Base-by-base conservation (phyloP, 2,329 filamentous ascomycete genomes). In the Phyllosticta citribraziliensis region DNA sequence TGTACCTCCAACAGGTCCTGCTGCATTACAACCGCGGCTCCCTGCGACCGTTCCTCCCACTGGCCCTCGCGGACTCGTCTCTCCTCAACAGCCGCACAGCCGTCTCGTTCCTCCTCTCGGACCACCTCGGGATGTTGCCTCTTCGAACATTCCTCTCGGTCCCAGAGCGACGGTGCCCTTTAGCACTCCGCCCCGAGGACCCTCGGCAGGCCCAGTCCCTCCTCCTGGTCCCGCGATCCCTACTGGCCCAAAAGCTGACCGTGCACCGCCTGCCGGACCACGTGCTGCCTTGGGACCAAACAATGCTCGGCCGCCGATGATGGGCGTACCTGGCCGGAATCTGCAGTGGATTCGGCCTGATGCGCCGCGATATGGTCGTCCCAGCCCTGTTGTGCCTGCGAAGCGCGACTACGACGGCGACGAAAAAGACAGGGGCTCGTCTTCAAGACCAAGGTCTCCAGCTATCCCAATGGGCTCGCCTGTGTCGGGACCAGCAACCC, bases 321-420 rank as follows among this genome's bases (percentile, higher is more conserved):
- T 56, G 52, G 70, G 67, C 22, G 67, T 67, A 14, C 67, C 67
- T 9, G 69, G 68, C 9, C 74, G 73, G 55, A 75, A 71, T 40
- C 70, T 70, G 63, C 76, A 78, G 67, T 78, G 75, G 75, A 72
- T 75, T 25, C 69, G 75, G 25, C 76, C 76, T 58, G 75, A 61
- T 68, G 70, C 33, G 55, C 66, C 19, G 24, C 69, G 54, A 69
- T 67, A 63, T 30, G 55, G 55, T 9, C 30, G 55, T 19, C 61
- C 54, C 53, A 50, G 47, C 5, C 55, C 40, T 20, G 52, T 66
- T 5, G 66, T 79, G 4, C 78, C 78, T 12, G 73, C 73, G 0
- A 80, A 80, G 65, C 71, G 78, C 30, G 78, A 80, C 62, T 69
- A 70, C 35, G 70, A 72, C 20, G 70, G 68, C 10, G 77, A 79